Evolutionary conservation across 1,139 yeast species (phyloP), one percentile per base, ranked within the genome.

Genomic region (Hemisphaericaspora xylanilytica): DNA sequence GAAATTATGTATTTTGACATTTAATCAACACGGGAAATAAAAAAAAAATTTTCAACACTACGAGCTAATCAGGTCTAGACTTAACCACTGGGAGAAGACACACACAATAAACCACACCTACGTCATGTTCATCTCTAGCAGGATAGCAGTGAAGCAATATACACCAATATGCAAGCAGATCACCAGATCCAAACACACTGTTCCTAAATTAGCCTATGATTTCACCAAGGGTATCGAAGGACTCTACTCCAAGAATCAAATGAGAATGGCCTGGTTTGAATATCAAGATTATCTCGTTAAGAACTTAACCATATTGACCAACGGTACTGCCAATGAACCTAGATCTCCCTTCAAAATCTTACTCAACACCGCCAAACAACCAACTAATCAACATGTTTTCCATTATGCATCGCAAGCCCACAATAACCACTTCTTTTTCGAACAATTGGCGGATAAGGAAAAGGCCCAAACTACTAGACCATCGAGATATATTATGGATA

Each of bases 401-500:
- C 94, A 89, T 65, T 79, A 74, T 56, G 97, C 98, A 10, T 85
- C 96, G 4, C 96, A 86, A 59, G 83, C 90, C 2, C 95, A 86
- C 65, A 90, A 89, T 66, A 92, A 92, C 67, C 98, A 92, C 64
- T 73, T 92, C 43, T 88, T 85, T 53, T 80, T 89, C 58, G 81
- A 85, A 58, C 85, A 86, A 53, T 71, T 90, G 43, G 50, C 65
- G 18, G 53, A 61, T 45, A 56, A 54, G 44, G 42, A 56, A 7
- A 60, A 52, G 37, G 73, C 73, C 3, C 47, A 53, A 17, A 50
- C 55, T 20, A 65, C 75, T 10, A 58, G 58, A 46, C 82, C 83
- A 9, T 74, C 80, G 12, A 67, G 78, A 53, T 57, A 64, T 10
- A 61, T 79, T 35, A 54, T 71, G 54, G 71, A 70, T 38, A 71